Percentiles rank a stretch among this genome's conserved stretches.
Conservation (phyloP, 768 basidiomycete species). For the Tubosaeta sp. region DNA sequence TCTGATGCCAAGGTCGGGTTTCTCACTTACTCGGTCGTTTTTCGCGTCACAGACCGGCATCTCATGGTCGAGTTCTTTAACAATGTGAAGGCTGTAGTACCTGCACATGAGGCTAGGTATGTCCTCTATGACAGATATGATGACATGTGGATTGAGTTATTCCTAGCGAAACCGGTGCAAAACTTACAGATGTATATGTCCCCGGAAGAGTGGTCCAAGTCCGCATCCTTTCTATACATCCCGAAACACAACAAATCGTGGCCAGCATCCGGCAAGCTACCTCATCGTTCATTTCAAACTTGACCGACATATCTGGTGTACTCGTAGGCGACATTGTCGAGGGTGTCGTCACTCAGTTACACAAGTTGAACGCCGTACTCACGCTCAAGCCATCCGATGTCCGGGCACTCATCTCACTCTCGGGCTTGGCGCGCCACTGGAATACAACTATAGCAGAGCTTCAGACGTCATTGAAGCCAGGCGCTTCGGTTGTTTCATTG, state of each 20-base stretch:
- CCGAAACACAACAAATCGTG: conserved; percentile 58
- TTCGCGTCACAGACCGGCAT: conserved; percentile 75
- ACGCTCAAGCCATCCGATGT: conserved; percentile 64
- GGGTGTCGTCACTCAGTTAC: conserved; percentile 74
- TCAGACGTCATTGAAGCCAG: conserved; percentile 55
- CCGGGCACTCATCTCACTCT: conserved; percentile 81
- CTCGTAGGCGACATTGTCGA: conserved; percentile 73
- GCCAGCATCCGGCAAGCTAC: conserved; percentile 86
- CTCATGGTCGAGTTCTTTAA: conserved; percentile 90
- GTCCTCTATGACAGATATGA: conserved; percentile 10
- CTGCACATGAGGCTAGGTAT: conserved; percentile 78
- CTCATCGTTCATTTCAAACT: conserved; percentile 42
- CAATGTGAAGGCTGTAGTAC: conserved; percentile 77
- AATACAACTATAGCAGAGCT: conserved; percentile 63
- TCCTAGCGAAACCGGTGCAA: conserved; percentile 61
- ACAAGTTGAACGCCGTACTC: conserved; percentile 79
- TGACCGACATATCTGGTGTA: conserved; percentile 64
- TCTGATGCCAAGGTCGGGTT: conserved; percentile 68
- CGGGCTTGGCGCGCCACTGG: conserved; percentile 81
- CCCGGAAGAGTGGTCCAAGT: conserved; percentile 84
- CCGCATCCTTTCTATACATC: conserved; percentile 63
- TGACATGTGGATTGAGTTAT: not conserved
- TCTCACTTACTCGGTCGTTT: conserved; percentile 78
- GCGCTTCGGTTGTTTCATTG: conserved; percentile 70
- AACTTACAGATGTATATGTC: conserved; percentile 60